phyloP scores from a whole-genome alignment of 73 alveolate species.

The Strombidium stylifer region DNA sequence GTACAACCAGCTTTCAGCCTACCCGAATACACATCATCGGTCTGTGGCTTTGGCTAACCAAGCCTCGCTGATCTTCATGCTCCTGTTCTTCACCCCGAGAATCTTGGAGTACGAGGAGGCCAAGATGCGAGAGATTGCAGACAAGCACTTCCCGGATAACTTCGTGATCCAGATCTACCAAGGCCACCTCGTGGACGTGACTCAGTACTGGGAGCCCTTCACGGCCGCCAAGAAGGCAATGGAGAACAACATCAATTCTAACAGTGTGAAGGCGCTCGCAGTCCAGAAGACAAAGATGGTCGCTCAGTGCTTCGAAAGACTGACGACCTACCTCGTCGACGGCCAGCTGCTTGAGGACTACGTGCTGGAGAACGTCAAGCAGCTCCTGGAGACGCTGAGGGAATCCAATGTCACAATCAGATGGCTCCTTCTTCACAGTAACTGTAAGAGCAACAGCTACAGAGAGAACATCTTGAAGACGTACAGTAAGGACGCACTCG shows the following conservation, averaged over 20 bases:
- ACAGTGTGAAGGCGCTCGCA: constrained; percentile 60
- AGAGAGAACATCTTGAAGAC: constrained; percentile 48
- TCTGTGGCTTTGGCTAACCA: constrained; percentile 87
- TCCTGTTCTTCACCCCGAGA: constrained; percentile 83
- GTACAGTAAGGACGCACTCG: constrained; percentile 51
- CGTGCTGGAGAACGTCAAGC: constrained; percentile 88
- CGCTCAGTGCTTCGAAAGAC: not conserved
- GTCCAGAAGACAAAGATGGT: constrained; percentile 56
- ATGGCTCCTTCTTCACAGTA: constrained; percentile 93
- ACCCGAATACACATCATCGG: constrained; percentile 96
- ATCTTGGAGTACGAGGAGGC: constrained; percentile 79
- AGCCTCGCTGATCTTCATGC: constrained; percentile 87
- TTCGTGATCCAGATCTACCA: constrained; percentile 92
- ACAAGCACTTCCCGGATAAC: constrained; percentile 95
- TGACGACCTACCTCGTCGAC: constrained; percentile 69
- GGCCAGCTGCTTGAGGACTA: constrained; percentile 94
- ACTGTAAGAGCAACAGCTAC: constrained; percentile 73
- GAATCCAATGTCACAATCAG: constrained; percentile 92
- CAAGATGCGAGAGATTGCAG: constrained; percentile 93
- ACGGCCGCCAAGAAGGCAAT: constrained; percentile 88
- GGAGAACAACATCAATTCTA: constrained; percentile 68
- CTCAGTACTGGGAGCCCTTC: constrained; percentile 91
- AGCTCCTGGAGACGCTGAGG: constrained; percentile 83
- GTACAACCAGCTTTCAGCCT: constrained; percentile 87
- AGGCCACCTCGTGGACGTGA: constrained; percentile 93